A percentile compares a stretch with the other conserved stretches of the same genome.
These are phyloP conservation scores for Chaetothyriales sp. DNA, from an alignment of 2,329 filamentous ascomycete genomes.

Conservation along the genomic window DNA sequence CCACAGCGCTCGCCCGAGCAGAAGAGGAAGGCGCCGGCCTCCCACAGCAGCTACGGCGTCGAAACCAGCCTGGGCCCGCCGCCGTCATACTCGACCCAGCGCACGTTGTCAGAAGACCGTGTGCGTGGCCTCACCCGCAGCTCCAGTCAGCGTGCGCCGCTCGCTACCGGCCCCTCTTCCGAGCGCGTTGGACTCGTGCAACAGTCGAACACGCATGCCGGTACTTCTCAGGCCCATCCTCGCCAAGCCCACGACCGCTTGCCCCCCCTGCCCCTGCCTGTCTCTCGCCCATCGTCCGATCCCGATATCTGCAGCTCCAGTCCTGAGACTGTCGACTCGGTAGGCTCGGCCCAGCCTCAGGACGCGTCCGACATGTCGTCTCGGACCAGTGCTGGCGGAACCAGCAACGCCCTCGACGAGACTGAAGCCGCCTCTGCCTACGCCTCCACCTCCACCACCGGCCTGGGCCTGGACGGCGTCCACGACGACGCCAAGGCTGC, in stretches of 20 bases:
- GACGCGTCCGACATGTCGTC: not conserved
- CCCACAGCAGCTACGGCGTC: slow-evolving; percentile 35
- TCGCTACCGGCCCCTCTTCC: not conserved
- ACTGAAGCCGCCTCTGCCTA: not conserved
- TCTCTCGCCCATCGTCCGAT: not conserved
- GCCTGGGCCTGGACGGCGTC: not conserved
- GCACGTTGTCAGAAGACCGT: slow-evolving; percentile 24
- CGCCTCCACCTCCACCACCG: not conserved
- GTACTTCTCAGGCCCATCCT: not conserved
- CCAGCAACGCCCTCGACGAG: not conserved
- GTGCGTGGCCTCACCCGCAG: slow-evolving; percentile 10
- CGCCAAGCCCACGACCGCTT: not conserved
- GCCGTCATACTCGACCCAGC: slow-evolving; percentile 35
- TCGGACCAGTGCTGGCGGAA: not conserved
- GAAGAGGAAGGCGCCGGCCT: slow-evolving; percentile 28
- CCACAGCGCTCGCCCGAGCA: slow-evolving; percentile 8
- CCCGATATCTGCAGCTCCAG: not conserved
- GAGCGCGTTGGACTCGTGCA: not conserved
- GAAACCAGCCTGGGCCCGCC: slow-evolving; percentile 36
- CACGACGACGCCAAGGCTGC: slow-evolving; percentile 20
- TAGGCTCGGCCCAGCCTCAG: not conserved
- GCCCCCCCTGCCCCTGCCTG: not conserved
- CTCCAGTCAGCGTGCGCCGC: not conserved
- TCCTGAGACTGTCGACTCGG: not conserved
- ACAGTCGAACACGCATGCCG: not conserved